These are phyloP conservation scores for Gautieria morchelliformis DNA, from an alignment of 768 basidiomycete species.

Conservation along the genomic window DNA sequence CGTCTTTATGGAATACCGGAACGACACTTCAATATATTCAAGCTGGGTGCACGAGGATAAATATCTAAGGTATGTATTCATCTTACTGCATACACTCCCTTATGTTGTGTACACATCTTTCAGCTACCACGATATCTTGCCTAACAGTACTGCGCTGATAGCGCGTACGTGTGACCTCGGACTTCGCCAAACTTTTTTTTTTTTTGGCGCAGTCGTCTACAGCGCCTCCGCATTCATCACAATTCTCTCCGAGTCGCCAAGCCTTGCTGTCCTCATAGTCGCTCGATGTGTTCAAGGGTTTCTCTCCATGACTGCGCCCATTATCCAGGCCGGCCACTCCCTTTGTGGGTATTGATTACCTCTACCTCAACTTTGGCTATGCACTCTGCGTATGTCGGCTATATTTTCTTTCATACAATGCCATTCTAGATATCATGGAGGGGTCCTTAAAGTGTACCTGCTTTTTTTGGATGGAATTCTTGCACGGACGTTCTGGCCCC, in stretches of 20 bases:
- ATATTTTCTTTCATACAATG: constrained; percentile 23
- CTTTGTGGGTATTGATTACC: constrained; percentile 27
- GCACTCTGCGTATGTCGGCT: constrained; percentile 5
- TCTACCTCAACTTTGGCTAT: constrained; percentile 32
- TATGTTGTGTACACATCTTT: no score
- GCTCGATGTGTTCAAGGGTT: constrained; percentile 36
- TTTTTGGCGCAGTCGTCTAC: constrained; percentile 40
- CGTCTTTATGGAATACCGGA: constrained; percentile 34
- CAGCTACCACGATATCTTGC: constrained; percentile 41
- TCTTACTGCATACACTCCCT: background rate
- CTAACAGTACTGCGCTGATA: constrained; percentile 42
- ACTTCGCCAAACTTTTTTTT: constrained; percentile 39
- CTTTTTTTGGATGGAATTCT: background rate
- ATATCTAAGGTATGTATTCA: constrained; percentile 31
- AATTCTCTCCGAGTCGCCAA: constrained; percentile 35
- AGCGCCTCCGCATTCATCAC: constrained; percentile 40
- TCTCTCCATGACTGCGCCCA: constrained; percentile 5
- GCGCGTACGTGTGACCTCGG: constrained; percentile 47
- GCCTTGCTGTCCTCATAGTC: constrained; percentile 29
- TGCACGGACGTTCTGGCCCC: background rate
- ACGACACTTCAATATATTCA: constrained; percentile 38
- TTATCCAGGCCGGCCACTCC: constrained; percentile 5
- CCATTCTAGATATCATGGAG: constrained; percentile 7
- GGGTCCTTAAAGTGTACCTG: constrained; percentile 1
- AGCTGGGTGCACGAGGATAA: constrained; percentile 32